phyloP scores from a whole-genome alignment of 1,284 basidiomycete genomes.

The Ceratobasidium sp. region DNA sequence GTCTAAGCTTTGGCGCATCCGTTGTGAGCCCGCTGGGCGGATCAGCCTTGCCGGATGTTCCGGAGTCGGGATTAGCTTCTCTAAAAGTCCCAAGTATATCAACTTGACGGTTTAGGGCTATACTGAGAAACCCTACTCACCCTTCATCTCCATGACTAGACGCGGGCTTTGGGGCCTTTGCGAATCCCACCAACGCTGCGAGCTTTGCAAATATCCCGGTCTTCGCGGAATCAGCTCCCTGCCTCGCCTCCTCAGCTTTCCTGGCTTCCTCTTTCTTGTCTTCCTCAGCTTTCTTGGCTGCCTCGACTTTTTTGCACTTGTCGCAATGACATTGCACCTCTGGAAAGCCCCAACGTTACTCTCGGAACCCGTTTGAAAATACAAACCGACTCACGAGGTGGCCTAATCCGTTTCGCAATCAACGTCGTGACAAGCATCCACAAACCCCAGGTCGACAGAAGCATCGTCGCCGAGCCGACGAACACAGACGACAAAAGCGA shows the following conservation, averaged over 20 bases:
- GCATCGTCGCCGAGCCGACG: conserved; percentile 34
- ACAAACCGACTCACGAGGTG: conserved; percentile 17
- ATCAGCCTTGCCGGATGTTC: no score
- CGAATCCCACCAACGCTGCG: neutral
- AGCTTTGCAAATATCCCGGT: neutral
- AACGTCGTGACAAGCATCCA: conserved; percentile 30
- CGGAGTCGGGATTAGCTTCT: neutral
- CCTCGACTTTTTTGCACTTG: no score
- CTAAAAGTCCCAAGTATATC: neutral
- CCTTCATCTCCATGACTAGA: neutral
- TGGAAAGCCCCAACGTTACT: neutral
- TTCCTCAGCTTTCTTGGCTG: no score
- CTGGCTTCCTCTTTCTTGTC: no score
- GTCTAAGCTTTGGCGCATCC: no score
- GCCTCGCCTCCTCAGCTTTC: no score
- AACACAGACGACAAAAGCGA: conserved; percentile 22
- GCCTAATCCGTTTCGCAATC: conserved; percentile 8
- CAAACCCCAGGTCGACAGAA: conserved; percentile 19
- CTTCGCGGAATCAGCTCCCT: no score
- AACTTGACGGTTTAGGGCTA: neutral
- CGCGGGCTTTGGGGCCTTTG: neutral
- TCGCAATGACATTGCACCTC: neutral
- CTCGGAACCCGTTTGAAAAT: neutral
- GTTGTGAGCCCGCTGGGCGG: no score
- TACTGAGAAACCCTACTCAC: neutral